Evolutionary conservation across 805 yeast genomes (phyloP).

Genomic region (Starmerella bombi): DNA sequence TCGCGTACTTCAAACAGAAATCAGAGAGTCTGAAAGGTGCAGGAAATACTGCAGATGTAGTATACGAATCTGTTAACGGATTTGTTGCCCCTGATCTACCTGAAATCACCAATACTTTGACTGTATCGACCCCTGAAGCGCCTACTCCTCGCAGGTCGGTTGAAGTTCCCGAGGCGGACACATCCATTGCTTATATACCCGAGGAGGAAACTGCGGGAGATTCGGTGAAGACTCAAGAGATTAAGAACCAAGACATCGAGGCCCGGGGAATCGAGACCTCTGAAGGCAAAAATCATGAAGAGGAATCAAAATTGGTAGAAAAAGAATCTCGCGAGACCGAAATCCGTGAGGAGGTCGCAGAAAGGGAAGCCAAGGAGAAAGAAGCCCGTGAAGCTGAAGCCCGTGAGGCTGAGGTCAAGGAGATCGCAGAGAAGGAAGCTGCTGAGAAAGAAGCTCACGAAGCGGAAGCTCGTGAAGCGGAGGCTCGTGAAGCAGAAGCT

Average conservation of each 20-base stretch:
- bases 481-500: background rate
- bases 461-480: background rate
- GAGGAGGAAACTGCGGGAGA: background rate
- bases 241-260: no score
- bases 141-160: background rate
- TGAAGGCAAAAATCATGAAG: no score
- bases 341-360: no score
- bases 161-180: background rate
- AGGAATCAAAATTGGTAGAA: no score
- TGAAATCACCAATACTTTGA: background rate
- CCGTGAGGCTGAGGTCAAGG: background rate
- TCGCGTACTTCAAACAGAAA: slow-evolving; percentile 51
- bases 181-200: slow-evolving; percentile 1
- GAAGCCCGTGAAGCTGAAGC: background rate
- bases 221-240: no score
- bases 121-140: background rate
- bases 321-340: no score
- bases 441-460: background rate
- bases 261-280: no score
- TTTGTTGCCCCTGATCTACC: slow-evolving; percentile 23
- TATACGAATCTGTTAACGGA: slow-evolving; percentile 47
- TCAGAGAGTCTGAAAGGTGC: slow-evolving; percentile 46
- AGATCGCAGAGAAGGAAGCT: background rate
- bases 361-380: background rate
- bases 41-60: slow-evolving; percentile 47